Conservation (phyloP, 768 basidiomycete species). For the Cantharellus cinnabarinus region DNA sequence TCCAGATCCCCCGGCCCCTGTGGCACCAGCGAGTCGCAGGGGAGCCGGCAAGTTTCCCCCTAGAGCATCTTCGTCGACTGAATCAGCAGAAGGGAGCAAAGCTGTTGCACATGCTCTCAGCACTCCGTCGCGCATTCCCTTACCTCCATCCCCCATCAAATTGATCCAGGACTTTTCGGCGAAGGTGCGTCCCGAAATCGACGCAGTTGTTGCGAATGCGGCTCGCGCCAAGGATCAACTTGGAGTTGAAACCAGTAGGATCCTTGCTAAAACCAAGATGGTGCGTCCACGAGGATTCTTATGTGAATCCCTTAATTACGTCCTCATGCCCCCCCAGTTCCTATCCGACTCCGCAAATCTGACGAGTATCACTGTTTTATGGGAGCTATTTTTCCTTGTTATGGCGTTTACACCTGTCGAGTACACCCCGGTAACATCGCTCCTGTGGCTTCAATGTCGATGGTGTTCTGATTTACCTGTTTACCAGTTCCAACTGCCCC, state of each 20-base stretch:
- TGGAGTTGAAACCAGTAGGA: neutral
- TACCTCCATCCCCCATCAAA: neutral
- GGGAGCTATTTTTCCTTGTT: conserved; percentile 36
- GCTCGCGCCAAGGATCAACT: neutral
- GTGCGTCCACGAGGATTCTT: neutral
- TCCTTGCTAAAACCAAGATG: neutral
- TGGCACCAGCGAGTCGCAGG: neutral
- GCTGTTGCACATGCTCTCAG: neutral
- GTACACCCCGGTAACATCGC: conserved; percentile 6
- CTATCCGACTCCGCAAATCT: conserved; percentile 48
- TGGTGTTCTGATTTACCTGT: neutral
- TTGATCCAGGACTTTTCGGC: neutral
- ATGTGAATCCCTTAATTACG: neutral
- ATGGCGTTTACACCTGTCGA: conserved; percentile 33
- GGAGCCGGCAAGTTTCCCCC: neutral
- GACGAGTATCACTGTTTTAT: conserved; percentile 30
- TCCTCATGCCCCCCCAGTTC: conserved; percentile 18
- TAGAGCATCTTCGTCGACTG: neutral
- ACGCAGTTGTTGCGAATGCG: neutral
- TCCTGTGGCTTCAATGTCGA: neutral
- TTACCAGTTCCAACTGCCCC: neutral
- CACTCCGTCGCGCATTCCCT: neutral
- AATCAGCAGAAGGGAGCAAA: neutral
- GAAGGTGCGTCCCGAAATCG: neutral
- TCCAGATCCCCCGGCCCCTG: neutral